These are phyloP conservation scores for Elaeis oleifera DNA, from an alignment of 202 grass and related monocot genomes.

Conservation along the genomic window DNA sequence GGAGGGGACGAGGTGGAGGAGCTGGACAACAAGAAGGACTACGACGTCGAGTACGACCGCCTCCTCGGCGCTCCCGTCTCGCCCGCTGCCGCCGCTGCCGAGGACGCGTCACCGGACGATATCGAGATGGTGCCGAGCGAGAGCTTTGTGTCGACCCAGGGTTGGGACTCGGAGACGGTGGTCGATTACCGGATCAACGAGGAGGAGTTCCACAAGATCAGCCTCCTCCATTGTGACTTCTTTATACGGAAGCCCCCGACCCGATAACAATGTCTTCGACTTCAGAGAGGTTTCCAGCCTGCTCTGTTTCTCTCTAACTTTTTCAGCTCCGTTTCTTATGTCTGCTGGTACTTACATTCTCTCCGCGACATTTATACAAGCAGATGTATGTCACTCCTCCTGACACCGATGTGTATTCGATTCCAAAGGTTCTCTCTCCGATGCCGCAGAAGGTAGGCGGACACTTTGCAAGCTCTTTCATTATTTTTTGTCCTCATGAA, in stretches of 20 bases:
- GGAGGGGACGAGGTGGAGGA: conserved; percentile 60
- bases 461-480: background rate
- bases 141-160: conserved; percentile 73
- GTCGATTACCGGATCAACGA: conserved; percentile 75
- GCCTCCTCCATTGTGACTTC: conserved; percentile 78
- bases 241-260: conserved; percentile 69
- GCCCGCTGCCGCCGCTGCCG: background rate
- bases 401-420: conserved; percentile 77
- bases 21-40: conserved; percentile 81
- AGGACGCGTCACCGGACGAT: conserved; percentile 33
- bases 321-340: too few relatives aligned
- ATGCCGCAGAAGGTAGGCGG: conserved; percentile 54
- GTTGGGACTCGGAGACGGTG: conserved; percentile 68
- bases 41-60: conserved; percentile 93
- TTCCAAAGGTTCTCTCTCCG: conserved; percentile 69
- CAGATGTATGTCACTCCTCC: conserved; percentile 87
- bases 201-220: conserved; percentile 78
- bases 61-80: conserved; percentile 33
- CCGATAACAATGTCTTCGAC: conserved; percentile 79
- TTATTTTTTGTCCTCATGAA: background rate
- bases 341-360: background rate
- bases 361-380: conserved; percentile 24
- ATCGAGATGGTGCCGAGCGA: conserved; percentile 57
- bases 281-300: conserved; percentile 57
- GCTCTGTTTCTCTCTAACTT: too few relatives aligned